A percentile compares a stretch with the other conserved stretches of the same genome.
Evolutionary conservation across 2,329 filamentous ascomycete genomes (phyloP).

Genomic region (Pseudogymnoascus sp.): DNA sequence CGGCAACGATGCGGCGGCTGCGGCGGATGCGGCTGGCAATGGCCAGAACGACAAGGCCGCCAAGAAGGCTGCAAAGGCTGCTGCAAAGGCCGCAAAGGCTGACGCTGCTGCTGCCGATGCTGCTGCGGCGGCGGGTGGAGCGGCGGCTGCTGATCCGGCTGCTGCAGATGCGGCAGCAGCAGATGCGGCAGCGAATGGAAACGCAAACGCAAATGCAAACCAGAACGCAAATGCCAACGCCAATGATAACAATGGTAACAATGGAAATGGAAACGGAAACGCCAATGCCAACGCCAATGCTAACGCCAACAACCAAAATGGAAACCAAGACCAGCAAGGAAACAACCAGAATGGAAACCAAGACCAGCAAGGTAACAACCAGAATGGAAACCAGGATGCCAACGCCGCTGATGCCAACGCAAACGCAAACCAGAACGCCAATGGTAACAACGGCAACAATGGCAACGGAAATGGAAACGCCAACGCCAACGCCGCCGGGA

Average conservation of each 20-base stretch:
- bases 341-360: neutral
- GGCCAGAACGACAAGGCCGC: neutral
- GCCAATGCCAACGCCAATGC: neutral
- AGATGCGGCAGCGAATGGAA: conserved; percentile 22
- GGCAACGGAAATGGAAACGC: neutral
- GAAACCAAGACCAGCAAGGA: neutral
- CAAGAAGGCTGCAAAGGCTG: neutral
- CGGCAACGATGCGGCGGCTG: neutral
- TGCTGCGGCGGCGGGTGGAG: neutral
- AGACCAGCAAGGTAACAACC: neutral
- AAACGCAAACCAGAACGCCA: neutral
- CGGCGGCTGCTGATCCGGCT: neutral
- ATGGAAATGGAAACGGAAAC: neutral
- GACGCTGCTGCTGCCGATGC: neutral
- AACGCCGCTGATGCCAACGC: too few species aligned
- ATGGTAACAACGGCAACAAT: neutral
- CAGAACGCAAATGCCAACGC: neutral
- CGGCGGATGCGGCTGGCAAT: neutral
- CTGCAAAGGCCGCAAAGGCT: neutral
- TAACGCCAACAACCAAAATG: neutral
- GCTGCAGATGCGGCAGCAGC: neutral
- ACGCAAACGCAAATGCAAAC: neutral
- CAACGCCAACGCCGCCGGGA: neutral
- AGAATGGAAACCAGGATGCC: neutral
- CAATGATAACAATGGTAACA: neutral